Base-by-base conservation (phyloP, 768 basidiomycete genomes). In the Suillus spraguei region DNA sequence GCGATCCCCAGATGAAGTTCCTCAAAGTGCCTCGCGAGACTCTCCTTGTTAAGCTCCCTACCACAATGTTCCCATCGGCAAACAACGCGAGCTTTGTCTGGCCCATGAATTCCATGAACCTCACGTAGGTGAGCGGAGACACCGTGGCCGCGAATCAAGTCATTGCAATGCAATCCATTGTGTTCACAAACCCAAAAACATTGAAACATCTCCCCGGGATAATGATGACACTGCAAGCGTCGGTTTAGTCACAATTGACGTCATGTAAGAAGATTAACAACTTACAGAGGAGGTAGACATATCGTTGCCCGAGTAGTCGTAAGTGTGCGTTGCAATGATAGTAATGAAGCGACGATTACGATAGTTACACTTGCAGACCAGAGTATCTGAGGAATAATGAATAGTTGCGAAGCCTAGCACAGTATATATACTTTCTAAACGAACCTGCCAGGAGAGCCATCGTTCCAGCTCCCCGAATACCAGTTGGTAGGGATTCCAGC, bases 41-140 rank as follows among this genome's bases (percentile, higher is more conserved):
- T 28, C 4, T 32, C 24, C 16, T 50, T 32, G 3, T 2, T 9
- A 0, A 50, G 0, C 3, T 9, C 2, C 16, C 0, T 9, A 9
- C 20, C 1, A 2, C 50, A 52, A 5, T 2, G 1, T 10, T 2
- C 0, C 50, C 50, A 52, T 9, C 0, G 8, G 10, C 50, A 52
- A 4, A 2, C 2, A 9, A 32, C 2, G 2, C 8, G 28, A 0
- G 1, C 5, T 1, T 2, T 5, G 17, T 6, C 17, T 1, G 32
- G 0, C 10, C 17, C 32, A 1, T 0, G 5, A 20, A 32, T 3
- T 0, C 28, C 32, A 5, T 52, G 50, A 52, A 10, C 10, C 3
- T 11, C 32, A 10, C 10, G 50, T 2, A 52, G 17, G 32, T 52
- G 44, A 22, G 10, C 1, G 11, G n/a, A 1, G 10, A 46, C 0